These are phyloP conservation scores for Thalassiosira ordinaria DNA, from an alignment of 352 stramenopile genomes.

Conservation along the genomic window DNA sequence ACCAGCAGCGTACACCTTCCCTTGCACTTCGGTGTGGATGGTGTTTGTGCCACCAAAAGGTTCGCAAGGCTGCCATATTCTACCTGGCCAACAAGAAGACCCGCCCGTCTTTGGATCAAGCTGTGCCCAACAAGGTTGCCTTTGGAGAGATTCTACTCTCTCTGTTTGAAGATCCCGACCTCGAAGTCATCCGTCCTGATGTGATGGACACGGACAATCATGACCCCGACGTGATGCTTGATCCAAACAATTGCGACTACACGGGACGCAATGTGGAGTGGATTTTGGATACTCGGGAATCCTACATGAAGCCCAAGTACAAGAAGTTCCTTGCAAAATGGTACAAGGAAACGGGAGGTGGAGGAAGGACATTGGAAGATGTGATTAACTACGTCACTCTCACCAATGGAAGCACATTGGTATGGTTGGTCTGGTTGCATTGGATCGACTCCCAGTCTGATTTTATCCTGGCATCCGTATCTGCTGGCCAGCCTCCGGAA, in stretches of 20 bases:
- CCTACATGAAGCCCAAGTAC: conserved; percentile 20
- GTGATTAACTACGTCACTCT: conserved; percentile 28
- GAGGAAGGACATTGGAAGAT: neutral
- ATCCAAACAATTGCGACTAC: conserved; percentile 4
- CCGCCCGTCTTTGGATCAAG: neutral
- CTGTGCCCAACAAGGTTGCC: neutral
- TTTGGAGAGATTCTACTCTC: conserved; percentile 1
- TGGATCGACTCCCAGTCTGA: neutral
- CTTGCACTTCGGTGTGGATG: neutral
- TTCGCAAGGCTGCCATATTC: neutral
- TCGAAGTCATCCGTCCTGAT: neutral
- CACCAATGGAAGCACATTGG: neutral
- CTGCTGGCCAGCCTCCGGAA: neutral
- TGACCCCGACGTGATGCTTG: conserved; percentile 2
- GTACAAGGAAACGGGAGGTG: conserved; percentile 45
- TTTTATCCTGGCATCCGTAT: neutral
- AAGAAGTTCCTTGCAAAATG: conserved; percentile 21
- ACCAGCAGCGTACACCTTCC: neutral
- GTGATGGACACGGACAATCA: conserved; percentile 15
- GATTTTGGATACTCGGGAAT: neutral
- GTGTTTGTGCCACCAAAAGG: neutral
- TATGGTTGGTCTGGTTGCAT: conserved; percentile 20
- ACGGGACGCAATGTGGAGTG: neutral
- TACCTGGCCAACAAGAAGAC: neutral
- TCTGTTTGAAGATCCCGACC: neutral